Evolutionary conservation across 2,329 filamentous ascomycete species (phyloP), one percentile per base, ranked within the genome.

Genomic region (Claviceps cyperi): DNA sequence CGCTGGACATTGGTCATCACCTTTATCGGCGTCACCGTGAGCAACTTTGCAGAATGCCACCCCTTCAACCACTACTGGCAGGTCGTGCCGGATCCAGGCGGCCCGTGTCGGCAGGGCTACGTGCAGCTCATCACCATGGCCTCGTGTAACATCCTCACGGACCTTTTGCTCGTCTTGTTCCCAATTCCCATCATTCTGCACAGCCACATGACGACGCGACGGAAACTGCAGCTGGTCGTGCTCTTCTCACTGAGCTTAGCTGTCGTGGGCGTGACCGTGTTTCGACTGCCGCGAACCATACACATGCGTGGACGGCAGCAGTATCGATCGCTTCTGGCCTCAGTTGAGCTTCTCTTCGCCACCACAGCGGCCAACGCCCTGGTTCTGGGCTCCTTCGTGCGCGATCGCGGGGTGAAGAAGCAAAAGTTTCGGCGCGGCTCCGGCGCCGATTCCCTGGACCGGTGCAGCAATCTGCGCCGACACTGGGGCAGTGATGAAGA

Each of bases 401-500:
- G 91, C 14, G 91, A 97, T 63, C 79, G 87, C 49, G 92, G 92
- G 24, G 71, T 89, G 40, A 97, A 97, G 73, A 95, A 94, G 67
- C 76, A 77, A 51, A 92, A 88, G 62, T 96, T 86, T 68, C 83
- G 83, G 49, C 76, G 79, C 53, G 73, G 74, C 15, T 80, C 81
- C 1, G 69, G 76, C 4, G 75, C 76, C 43, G 78, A 80, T 40
- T 89, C 85, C 1, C 69, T 84, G 39, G 81, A 80, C 47, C 72
- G 62, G 14, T 53, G 59, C 13, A 60, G 59, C 49, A 58, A 59
- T 41, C 59, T 66, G 17, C 69, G 65, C 53, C 69, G 74, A 54
- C 79, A 86, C 50, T 91, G 86, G 82, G 89, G 87, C 43, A 95
- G 88, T 57, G 91, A 97, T 58, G 89, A 94, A 60, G 88, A 97